Percentiles rank a stretch among this genome's conserved stretches.
These are phyloP conservation scores for Biscutella laevigata DNA, from an alignment of 441 rosid genomes.

Conservation along the genomic window DNA sequence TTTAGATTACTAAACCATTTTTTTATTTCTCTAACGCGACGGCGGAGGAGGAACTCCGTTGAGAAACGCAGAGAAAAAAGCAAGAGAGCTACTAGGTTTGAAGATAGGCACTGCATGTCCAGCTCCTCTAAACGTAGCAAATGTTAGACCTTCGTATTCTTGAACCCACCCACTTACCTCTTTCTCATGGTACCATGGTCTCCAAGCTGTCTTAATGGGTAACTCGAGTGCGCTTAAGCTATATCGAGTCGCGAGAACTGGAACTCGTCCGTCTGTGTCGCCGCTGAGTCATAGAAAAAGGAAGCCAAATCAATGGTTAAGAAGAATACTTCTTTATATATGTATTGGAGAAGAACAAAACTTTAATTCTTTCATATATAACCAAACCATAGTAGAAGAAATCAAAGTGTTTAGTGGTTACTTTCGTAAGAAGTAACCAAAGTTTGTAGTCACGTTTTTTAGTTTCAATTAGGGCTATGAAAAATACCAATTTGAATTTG, in stretches of 20 bases:
- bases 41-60: slow-evolving; percentile 48
- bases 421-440: background rate
- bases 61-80: slow-evolving; percentile 72
- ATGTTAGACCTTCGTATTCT: slow-evolving; percentile 77
- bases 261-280: slow-evolving; percentile 95
- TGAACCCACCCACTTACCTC: slow-evolving; percentile 96
- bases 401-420: background rate
- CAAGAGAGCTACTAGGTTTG: slow-evolving; percentile 77
- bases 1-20: background rate
- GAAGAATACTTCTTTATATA: background rate
- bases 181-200: slow-evolving; percentile 86
- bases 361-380: background rate
- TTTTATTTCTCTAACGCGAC: slow-evolving; percentile 19
- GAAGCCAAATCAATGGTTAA: slow-evolving; percentile 6
- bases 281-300: slow-evolving; percentile 43
- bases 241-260: slow-evolving; percentile 78
- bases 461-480: too few relatives aligned
- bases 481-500: too few relatives aligned
- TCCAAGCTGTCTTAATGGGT: slow-evolving; percentile 67
- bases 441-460: background rate
- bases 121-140: slow-evolving; percentile 90
- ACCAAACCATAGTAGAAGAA: background rate
- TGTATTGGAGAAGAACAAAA: background rate
- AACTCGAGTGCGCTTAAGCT: slow-evolving; percentile 52
- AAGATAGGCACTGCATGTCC: slow-evolving; percentile 90